Percentiles rank a stretch among this genome's conserved stretches.
These are phyloP conservation scores for Colletotrichum zoysiae DNA, from an alignment of 2,329 filamentous ascomycete species.

Conservation along the genomic window DNA sequence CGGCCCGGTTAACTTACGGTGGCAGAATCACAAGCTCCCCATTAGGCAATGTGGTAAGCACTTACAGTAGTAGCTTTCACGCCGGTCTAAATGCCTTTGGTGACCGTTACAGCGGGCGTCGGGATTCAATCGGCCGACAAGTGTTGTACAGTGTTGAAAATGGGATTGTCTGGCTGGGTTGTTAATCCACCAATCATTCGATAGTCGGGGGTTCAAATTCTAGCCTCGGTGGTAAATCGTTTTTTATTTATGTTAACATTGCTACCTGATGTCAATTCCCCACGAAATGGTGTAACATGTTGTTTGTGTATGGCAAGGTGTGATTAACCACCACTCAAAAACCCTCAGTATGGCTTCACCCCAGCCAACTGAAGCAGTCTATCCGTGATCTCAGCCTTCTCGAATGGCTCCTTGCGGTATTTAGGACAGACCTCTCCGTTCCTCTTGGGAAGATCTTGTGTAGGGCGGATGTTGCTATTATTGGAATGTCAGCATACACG, in stretches of 20 bases:
- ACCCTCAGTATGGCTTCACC: conserved; percentile 35
- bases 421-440: conserved; percentile 52
- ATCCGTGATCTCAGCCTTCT: conserved; percentile 46
- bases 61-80: neutral
- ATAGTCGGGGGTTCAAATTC: too few relatives aligned
- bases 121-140: conserved; percentile 8
- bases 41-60: neutral
- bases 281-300: neutral
- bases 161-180: neutral
- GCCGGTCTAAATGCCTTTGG: neutral
- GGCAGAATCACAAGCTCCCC: neutral
- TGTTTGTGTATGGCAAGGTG: neutral
- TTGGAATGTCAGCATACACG: neutral
- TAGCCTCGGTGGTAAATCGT: neutral
- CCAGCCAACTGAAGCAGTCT: conserved; percentile 48
- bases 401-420: conserved; percentile 48
- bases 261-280: neutral
- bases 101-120: conserved; percentile 22
- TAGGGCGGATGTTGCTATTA: conserved; percentile 52
- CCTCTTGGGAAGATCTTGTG: conserved; percentile 50
- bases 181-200: conserved; percentile 29
- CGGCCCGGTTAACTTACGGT: neutral
- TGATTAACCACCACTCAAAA: neutral
- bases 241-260: neutral
- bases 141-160: neutral